Conservation (phyloP, 2,329 filamentous ascomycete species). For the Fonsecaea pugnacius region DNA sequence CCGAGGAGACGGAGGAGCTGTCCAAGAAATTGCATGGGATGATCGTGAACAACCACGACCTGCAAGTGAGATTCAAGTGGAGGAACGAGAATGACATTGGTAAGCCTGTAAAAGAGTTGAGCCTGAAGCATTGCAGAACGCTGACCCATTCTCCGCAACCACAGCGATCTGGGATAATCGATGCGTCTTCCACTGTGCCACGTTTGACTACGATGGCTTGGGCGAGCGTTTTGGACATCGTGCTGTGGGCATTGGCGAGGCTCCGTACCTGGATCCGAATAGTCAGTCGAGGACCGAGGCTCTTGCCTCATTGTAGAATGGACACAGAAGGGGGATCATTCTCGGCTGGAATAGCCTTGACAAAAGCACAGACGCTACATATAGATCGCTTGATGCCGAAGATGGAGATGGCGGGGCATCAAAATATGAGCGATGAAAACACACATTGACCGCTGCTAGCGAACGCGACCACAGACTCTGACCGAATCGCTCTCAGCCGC, state of each 20-base stretch:
- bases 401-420: not conserved
- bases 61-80: conserved; percentile 57
- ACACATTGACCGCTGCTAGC: not conserved
- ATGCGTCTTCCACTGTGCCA: conserved; percentile 41
- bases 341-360: not conserved
- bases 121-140: too few species aligned
- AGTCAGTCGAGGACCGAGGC: conserved; percentile 37
- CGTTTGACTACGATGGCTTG: conserved; percentile 42
- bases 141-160: not conserved
- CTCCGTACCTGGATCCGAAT: conserved; percentile 43
- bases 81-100: conserved; percentile 54
- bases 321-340: not conserved
- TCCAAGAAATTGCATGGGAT: conserved; percentile 50
- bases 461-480: too few species aligned
- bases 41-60: conserved; percentile 56
- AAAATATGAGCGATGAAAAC: not conserved
- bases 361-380: not conserved
- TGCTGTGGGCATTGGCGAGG: conserved; percentile 43
- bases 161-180: conserved; percentile 45
- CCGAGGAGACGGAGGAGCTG: conserved; percentile 49
- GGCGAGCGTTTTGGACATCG: conserved; percentile 41
- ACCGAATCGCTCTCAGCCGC: too few species aligned
- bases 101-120: too few species aligned
- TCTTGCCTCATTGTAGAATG: not conserved
- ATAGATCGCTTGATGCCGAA: not conserved